A percentile compares a stretch with the other conserved stretches of the same genome.
These are phyloP conservation scores for Breviolum minutum DNA, from an alignment of 73 alveolate species.

Conservation along the genomic window DNA sequence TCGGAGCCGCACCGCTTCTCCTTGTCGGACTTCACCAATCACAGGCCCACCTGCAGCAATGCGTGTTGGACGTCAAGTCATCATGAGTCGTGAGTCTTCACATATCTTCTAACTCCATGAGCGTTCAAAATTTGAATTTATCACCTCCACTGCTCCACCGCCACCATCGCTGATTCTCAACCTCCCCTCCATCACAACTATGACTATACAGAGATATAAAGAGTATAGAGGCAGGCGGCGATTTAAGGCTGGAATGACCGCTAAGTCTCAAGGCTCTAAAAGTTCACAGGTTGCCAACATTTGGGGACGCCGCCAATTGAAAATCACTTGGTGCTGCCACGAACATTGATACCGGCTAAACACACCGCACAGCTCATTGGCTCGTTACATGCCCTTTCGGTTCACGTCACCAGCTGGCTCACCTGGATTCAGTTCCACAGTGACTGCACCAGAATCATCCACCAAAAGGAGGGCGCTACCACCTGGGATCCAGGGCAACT, in stretches of 20 bases:
- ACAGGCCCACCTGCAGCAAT: conserved; percentile 32
- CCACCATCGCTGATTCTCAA: not conserved
- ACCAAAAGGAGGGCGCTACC: conserved; percentile 72
- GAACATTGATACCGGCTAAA: no score
- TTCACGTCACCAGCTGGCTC: not conserved
- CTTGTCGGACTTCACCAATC: conserved; percentile 49
- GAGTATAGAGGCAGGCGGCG: no score
- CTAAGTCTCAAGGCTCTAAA: no score
- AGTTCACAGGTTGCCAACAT: no score
- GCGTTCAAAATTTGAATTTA: not conserved
- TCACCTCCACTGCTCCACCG: no score
- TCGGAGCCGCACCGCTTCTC: conserved; percentile 19
- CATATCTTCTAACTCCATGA: not conserved
- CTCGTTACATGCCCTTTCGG: no score
- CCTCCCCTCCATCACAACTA: not conserved
- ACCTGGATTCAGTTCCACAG: conserved; percentile 88
- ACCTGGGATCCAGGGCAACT: not conserved
- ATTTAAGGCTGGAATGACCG: no score
- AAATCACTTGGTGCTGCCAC: no score
- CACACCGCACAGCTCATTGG: no score
- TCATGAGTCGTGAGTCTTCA: not conserved
- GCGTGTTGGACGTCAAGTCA: not conserved
- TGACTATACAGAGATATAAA: no score
- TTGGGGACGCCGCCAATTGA: no score
- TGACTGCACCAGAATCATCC: conserved; percentile 66